Evolutionary conservation across 768 basidiomycete genomes (phyloP), one percentile per base, ranked within the genome.

Genomic region (Panaeolus papilionaceus): DNA sequence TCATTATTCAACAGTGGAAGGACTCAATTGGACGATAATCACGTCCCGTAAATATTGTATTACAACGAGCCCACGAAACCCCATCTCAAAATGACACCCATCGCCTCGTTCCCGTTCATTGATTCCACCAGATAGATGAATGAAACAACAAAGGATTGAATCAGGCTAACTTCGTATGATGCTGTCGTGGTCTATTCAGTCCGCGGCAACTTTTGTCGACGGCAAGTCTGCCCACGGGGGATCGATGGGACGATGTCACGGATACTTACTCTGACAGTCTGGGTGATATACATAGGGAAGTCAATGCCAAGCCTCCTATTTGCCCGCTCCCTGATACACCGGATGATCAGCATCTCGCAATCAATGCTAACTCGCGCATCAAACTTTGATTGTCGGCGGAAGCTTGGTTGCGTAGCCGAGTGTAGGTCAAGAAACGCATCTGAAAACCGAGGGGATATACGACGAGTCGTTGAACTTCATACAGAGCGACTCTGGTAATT

Each of bases 171-270:
- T 23, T 26, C 7, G 20, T 49, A 49, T 49, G 20, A 20, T 49
- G 8, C 23, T 1, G 20, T 26, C 6, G 23, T 18, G 20, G 16
- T 20, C 47, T 49, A 49, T 49, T 49, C 47, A 49, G 10, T 23
- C 47, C 47, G 47, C 47, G 47, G 47, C 47, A 49, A 49, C 20
- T 49, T 33, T 23, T 49, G 23, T 49, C 47, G 47, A 49, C 47
- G 47, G 12, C 47, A 23, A 23, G 47, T 49, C 47, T 12, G 47
- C 47, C 47, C 47, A 49, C 47, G 47, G 47, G 47, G 47, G 20
- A 49, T 23, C 14, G 23, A 23, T 26, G n/a, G 6, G 47, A 49
- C 47, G 47, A 23, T 49, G 47, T 49, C 47, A 49, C 47, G 23
- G 23, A 49, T 23, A n/a, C 47, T 49, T 26, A 20, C 23, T 20